Evolutionary conservation across 78 protist genomes (phyloP).

Genomic region (Dictyostelium purpureum): DNA sequence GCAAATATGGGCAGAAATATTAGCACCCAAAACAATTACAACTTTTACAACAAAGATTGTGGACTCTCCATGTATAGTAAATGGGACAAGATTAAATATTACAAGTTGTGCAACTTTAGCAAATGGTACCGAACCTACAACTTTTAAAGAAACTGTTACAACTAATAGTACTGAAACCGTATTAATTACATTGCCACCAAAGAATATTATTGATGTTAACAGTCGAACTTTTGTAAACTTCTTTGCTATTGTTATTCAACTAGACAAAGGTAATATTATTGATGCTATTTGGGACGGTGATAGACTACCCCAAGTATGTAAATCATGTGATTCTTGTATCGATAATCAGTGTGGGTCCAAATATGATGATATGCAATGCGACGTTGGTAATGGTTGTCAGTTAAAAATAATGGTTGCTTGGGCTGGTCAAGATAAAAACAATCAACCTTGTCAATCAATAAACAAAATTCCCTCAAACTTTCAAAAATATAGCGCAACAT

Average conservation of each 20-base stretch:
- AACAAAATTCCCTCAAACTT: constrained; percentile 38
- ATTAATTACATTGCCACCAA: neutral
- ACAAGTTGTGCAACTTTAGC: neutral
- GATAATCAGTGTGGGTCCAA: constrained; percentile 39
- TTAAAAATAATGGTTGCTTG: constrained; percentile 55
- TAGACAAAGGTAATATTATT: neutral
- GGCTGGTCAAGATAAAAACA: constrained; percentile 27
- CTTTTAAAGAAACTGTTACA: neutral
- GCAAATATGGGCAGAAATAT: neutral
- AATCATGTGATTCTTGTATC: constrained; percentile 31
- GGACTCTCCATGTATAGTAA: neutral
- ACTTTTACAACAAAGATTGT: neutral
- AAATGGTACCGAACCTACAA: neutral
- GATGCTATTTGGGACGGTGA: constrained; percentile 71
- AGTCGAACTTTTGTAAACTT: neutral
- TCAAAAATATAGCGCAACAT: constrained; percentile 7
- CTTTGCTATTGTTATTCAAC: neutral
- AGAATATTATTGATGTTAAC: neutral
- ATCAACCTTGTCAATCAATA: constrained; percentile 14
- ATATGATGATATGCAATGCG: constrained; percentile 13
- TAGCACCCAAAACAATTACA: neutral
- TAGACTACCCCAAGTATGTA: neutral
- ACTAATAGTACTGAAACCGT: neutral
- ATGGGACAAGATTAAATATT: neutral
- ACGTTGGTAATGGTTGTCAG: constrained; percentile 37